Evolutionary conservation across 768 basidiomycete species (phyloP).

Genomic region (Auricularia cornea): DNA sequence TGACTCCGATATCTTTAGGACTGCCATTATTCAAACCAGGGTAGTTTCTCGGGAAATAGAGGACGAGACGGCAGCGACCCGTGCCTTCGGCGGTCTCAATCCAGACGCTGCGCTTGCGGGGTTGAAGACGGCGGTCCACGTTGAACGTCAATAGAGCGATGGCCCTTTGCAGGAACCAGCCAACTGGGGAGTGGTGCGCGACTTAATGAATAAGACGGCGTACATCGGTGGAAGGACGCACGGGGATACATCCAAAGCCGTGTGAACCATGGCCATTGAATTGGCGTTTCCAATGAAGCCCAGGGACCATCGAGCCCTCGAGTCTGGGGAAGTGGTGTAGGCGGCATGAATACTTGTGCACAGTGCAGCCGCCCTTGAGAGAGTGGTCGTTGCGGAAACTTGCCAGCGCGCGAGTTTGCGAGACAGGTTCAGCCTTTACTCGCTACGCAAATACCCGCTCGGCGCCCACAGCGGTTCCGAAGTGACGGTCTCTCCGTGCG

Average conservation of each 20-base stretch:
- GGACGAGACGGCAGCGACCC: not conserved
- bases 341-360: too few species aligned
- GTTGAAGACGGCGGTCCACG: not conserved
- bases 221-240: not conserved
- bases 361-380: too few species aligned
- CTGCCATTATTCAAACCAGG: too few species aligned
- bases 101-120: not conserved
- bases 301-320: not conserved
- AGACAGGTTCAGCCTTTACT: too few species aligned
- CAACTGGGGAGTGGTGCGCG: not conserved
- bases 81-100: not conserved
- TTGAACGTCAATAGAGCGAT: not conserved
- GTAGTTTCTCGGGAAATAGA: not conserved
- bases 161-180: not conserved
- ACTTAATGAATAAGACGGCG: not conserved
- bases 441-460: too few species aligned
- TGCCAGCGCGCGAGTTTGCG: too few species aligned
- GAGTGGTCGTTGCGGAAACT: too few species aligned
- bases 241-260: not conserved
- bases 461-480: too few species aligned
- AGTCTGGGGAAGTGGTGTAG: too few species aligned
- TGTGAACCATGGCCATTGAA: not conserved
- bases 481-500: too few species aligned
- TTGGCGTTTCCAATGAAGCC: not conserved
- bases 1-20: conserved; percentile 1